phyloP scores from a whole-genome alignment of 441 rosid species.

The Arabidopsis hybrid region DNA sequence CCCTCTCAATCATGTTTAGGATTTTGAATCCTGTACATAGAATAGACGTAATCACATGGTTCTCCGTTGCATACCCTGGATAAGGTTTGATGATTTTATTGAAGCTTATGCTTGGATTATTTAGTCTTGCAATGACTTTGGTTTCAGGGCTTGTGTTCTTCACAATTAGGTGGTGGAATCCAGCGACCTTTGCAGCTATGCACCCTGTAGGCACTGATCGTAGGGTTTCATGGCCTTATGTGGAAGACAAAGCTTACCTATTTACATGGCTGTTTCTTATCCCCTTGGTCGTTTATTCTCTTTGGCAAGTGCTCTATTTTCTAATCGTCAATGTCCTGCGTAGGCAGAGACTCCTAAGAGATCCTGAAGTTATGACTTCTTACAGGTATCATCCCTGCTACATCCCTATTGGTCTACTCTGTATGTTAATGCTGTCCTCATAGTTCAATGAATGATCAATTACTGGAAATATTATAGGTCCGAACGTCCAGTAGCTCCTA shows the following conservation, averaged over 20 bases:
- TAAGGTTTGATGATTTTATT: neutral
- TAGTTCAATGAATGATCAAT: neutral
- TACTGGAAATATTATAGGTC: neutral
- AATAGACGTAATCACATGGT: neutral
- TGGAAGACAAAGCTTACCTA: constrained; percentile 78
- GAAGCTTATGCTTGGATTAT: neutral
- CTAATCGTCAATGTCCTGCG: constrained; percentile 92
- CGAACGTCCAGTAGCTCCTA: neutral
- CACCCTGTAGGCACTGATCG: constrained; percentile 75
- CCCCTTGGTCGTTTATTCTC: constrained; percentile 82
- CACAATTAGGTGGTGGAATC: constrained; percentile 99
- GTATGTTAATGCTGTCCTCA: neutral
- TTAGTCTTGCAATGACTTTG: constrained; percentile 9
- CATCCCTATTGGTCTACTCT: neutral
- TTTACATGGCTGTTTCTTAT: constrained; percentile 87
- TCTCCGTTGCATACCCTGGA: neutral
- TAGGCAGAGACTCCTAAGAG: constrained; percentile 86
- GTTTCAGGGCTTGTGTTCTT: constrained; percentile 84
- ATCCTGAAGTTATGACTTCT: constrained; percentile 99
- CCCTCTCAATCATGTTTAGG: neutral
- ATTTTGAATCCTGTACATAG: neutral
- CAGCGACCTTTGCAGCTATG: constrained; percentile 88
- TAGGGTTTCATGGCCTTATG: constrained; percentile 87
- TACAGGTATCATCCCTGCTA: constrained; percentile 63
- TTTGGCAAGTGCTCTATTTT: constrained; percentile 93